Conservation (phyloP, 1,284 basidiomycete genomes). For the Cystobasidiaceae sp. region DNA sequence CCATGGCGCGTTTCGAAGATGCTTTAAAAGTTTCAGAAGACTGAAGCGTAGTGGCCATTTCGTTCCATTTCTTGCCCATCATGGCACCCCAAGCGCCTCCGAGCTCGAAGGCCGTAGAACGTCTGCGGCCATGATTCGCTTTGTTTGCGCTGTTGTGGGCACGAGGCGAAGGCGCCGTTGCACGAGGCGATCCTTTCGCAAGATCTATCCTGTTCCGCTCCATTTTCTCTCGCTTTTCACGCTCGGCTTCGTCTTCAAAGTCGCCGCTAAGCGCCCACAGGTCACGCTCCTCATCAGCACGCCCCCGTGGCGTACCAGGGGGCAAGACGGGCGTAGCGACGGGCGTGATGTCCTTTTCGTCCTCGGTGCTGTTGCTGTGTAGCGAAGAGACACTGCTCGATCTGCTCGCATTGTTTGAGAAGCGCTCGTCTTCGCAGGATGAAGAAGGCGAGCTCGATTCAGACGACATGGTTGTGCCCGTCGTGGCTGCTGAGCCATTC, state of each 20-base stretch:
- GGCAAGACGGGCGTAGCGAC: no score
- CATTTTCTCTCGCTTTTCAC: conserved; percentile 22
- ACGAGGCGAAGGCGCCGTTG: not conserved
- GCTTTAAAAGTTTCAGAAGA: conserved; percentile 31
- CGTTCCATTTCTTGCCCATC: conserved; percentile 29
- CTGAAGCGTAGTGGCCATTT: conserved; percentile 8
- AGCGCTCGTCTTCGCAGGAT: conserved; percentile 17
- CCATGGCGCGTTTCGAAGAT: conserved; percentile 33
- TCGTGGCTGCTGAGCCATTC: conserved; percentile 6
- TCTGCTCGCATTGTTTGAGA: conserved; percentile 16
- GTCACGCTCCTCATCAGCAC: conserved; percentile 5
- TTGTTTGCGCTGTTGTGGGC: no score
- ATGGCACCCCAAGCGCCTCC: conserved; percentile 29
- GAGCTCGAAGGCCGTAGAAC: conserved; percentile 26
- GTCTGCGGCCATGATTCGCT: conserved; percentile 20
- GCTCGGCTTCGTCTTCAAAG: conserved; percentile 14
- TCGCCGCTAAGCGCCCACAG: conserved; percentile 23
- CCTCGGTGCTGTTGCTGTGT: not conserved
- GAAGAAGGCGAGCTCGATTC: conserved; percentile 15
- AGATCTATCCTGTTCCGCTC: conserved; percentile 20
- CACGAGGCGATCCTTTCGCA: conserved; percentile 11
- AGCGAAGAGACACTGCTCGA: conserved; percentile 27
- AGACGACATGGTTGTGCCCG: not conserved
- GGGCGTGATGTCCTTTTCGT: no score
- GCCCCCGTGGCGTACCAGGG: not conserved